Base-by-base conservation (phyloP, 345 rosid genomes). In the Eucalyptus pauciflora region DNA sequence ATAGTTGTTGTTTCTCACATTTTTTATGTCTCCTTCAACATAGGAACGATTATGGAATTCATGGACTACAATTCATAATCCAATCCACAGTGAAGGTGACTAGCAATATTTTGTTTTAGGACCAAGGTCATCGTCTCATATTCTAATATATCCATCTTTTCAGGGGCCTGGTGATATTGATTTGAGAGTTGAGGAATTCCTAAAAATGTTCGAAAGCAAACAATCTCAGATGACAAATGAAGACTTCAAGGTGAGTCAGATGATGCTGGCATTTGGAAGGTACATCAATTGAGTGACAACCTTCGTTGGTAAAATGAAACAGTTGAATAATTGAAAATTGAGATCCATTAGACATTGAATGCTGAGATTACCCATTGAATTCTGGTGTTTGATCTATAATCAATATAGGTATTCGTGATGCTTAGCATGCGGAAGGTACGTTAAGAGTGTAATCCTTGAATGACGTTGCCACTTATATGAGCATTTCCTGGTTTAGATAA, bases 151-250 rank as follows among this genome's bases (percentile, higher is more conserved):
- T 33, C 81, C 24, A 80, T 71, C 15, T 49, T 86, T 29, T 88
- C 91, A 97, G 99, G 96, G 94, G 90, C 97, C 99, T n/a, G 94
- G 94, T 85, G 91, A 92, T 79, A 93, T 97, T 89, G 99, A 95
- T 95, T 90, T 91, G 81, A 95, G 99, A 93, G 97, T 95, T 27
- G 94, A 97, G 92, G 93, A 92, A 56, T 94, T 96, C 88, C 96
- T 97, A 91, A 92, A 92, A 79, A 91, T 91, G 94, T 94, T 95
- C 52, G 98, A 96, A 94, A 90, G 76, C 89, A 92, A 95, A 91
- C 95, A 96, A 64, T 88, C 89, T 86, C 98, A 94, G 91, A 96
- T 97, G 96, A 93, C 96, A 45, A 87, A 89, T 88, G 99, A 94
- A 79, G 96, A 96, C 89, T 97, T 96, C 90, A 92, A 95, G 96